Percentiles rank a stretch among this genome's conserved stretches.
Conservation (phyloP, 2,329 filamentous ascomycete species). For the Aspergillus versicolor region DNA sequence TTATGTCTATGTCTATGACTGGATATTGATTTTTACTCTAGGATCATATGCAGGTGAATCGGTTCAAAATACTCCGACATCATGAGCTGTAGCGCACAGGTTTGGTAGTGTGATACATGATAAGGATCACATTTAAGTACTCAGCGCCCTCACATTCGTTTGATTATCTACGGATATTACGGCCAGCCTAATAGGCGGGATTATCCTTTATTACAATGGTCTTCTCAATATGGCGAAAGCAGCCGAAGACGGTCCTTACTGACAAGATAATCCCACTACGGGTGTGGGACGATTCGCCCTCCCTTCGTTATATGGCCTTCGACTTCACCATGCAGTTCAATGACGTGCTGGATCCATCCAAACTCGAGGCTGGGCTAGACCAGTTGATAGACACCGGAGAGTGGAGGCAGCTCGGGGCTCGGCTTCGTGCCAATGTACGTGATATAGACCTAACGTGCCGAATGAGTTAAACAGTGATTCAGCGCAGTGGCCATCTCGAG, state of each 20-base stretch:
- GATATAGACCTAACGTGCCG: background rate
- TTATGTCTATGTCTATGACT: no score
- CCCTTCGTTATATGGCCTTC: constrained; percentile 7
- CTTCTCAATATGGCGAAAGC: background rate
- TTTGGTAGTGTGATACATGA: no score
- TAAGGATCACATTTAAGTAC: no score
- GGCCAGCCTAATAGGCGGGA: no score
- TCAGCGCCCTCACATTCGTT: no score
- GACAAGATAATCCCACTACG: constrained; percentile 15
- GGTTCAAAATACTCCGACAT: no score
- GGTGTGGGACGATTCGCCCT: constrained; percentile 15
- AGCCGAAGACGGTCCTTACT: constrained; percentile 1
- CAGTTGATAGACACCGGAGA: constrained; percentile 43
- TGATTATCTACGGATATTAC: no score
- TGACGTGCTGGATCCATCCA: constrained; percentile 47
- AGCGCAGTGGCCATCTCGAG: background rate
- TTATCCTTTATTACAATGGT: no score
- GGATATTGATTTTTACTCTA: no score
- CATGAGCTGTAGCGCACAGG: no score
- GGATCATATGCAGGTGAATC: no score
- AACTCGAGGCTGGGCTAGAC: constrained; percentile 37
- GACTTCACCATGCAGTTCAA: constrained; percentile 43
- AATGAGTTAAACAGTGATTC: background rate
- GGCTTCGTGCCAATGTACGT: constrained; percentile 40
- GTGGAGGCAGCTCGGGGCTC: constrained; percentile 50